Conservation (phyloP, 371 early-diverging fungal species). For the Rhizopus microsporus region DNA sequence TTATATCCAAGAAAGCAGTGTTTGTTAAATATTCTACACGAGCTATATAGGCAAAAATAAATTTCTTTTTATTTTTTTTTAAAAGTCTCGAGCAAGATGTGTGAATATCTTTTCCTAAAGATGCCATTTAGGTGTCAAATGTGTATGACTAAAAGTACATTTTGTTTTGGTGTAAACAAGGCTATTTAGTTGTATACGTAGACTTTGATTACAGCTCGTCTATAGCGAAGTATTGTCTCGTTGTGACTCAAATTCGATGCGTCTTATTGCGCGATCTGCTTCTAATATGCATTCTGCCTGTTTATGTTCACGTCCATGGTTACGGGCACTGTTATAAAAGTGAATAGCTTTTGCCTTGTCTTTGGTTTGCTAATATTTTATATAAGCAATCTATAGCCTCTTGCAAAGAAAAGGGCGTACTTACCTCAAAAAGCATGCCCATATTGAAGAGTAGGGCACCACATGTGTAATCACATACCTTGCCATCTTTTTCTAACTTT, state of each 20-base stretch:
- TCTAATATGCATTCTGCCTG: conserved; percentile 25
- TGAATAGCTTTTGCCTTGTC: conserved; percentile 26
- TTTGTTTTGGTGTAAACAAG: too few relatives aligned
- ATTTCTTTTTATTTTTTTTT: too few relatives aligned
- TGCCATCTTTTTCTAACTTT: conserved; percentile 37
- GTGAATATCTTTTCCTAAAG: too few relatives aligned
- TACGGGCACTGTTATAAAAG: conserved; percentile 26
- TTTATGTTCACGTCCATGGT: conserved; percentile 29
- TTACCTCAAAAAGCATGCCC: conserved; percentile 63
- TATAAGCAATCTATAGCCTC: too few relatives aligned
- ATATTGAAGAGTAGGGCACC: conserved; percentile 57
- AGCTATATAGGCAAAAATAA: too few relatives aligned
- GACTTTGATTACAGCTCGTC: too few relatives aligned
- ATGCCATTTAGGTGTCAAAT: too few relatives aligned
- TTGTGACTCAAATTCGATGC: conserved; percentile 21
- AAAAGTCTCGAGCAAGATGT: too few relatives aligned
- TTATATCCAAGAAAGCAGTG: too few relatives aligned
- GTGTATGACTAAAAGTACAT: too few relatives aligned
- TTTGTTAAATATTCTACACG: too few relatives aligned
- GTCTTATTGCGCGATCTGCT: conserved; percentile 27
- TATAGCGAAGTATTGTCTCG: neutral
- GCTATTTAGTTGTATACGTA: too few relatives aligned
- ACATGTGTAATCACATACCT: conserved; percentile 54
- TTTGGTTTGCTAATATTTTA: conserved; percentile 25
- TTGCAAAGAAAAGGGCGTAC: neutral